Evolutionary conservation across 2,329 filamentous ascomycete species (phyloP).

Genomic region (Monilinia vaccinii-corymbosi): DNA sequence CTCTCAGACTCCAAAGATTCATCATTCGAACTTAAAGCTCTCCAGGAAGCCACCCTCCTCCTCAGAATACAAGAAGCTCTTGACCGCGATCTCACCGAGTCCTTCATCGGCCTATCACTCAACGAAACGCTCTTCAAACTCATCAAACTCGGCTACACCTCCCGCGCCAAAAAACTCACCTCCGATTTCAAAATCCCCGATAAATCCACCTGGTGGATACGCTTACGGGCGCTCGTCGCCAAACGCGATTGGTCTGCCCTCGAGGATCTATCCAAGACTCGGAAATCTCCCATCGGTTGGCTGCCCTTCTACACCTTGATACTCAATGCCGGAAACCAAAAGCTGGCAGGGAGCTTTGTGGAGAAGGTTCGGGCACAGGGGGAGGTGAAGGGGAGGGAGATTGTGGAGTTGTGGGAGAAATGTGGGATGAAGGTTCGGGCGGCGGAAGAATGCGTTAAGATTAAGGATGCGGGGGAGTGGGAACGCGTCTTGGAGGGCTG

Average conservation of each 20-base stretch:
- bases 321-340: slow-evolving; percentile 79
- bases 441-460: slow-evolving; percentile 80
- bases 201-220: slow-evolving; percentile 80
- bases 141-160: slow-evolving; percentile 70
- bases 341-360: slow-evolving; percentile 85
- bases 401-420: slow-evolving; percentile 79
- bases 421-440: slow-evolving; percentile 85
- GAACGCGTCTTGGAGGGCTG: slow-evolving; percentile 66
- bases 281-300: slow-evolving; percentile 93
- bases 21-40: slow-evolving; percentile 59
- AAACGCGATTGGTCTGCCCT: slow-evolving; percentile 89
- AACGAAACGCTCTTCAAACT: slow-evolving; percentile 91
- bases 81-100: slow-evolving; percentile 69
- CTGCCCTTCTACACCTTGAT: slow-evolving; percentile 88
- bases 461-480: slow-evolving; percentile 69
- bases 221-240: slow-evolving; percentile 78
- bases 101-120: slow-evolving; percentile 73
- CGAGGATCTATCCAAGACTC: slow-evolving; percentile 68
- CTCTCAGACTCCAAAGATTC: slow-evolving; percentile 77
- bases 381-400: slow-evolving; percentile 66
- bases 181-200: slow-evolving; percentile 90
- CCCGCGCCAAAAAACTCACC: slow-evolving; percentile 79
- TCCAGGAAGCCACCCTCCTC: slow-evolving; percentile 73
- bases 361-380: slow-evolving; percentile 88
- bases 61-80: slow-evolving; percentile 80